Evolutionary conservation across 2,329 filamentous ascomycete genomes (phyloP).

Genomic region (Epichloe festucae): DNA sequence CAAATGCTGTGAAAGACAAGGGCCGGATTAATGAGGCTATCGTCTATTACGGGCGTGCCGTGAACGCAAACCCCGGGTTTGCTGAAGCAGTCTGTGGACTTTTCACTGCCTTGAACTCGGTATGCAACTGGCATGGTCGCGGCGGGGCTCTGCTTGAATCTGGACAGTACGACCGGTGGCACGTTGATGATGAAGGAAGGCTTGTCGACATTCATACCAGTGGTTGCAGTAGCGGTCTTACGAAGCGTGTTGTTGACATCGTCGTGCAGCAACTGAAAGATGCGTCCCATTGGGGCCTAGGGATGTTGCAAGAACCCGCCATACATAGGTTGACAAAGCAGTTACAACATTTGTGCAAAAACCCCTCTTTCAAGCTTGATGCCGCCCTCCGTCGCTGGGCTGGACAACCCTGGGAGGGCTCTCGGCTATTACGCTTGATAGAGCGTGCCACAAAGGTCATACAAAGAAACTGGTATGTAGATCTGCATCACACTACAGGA

Average conservation of each 20-base stretch:
- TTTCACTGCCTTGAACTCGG: slow-evolving; percentile 88
- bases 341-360: slow-evolving; percentile 27
- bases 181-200: slow-evolving; percentile 76
- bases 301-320: slow-evolving; percentile 45
- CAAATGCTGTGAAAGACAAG: slow-evolving; percentile 95
- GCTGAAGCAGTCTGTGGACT: slow-evolving; percentile 94
- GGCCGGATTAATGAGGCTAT: slow-evolving; percentile 89
- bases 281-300: slow-evolving; percentile 73
- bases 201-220: slow-evolving; percentile 57
- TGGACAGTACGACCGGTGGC: slow-evolving; percentile 76
- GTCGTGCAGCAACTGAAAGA: slow-evolving; percentile 80
- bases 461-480: slow-evolving; percentile 78
- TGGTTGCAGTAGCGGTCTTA: slow-evolving; percentile 61
- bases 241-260: slow-evolving; percentile 80
- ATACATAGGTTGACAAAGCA: slow-evolving; percentile 38
- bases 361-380: slow-evolving; percentile 23
- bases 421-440: slow-evolving; percentile 66
- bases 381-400: slow-evolving; percentile 46
- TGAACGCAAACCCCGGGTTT: slow-evolving; percentile 86
- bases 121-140: slow-evolving; percentile 85
- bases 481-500: slow-evolving; percentile 54
- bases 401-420: slow-evolving; percentile 75
- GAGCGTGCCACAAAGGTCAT: slow-evolving; percentile 71
- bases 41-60: slow-evolving; percentile 77
- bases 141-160: slow-evolving; percentile 68